Evolutionary conservation across 2,329 filamentous ascomycete species (phyloP).

Genomic region (Ophiostoma perfectum): DNA sequence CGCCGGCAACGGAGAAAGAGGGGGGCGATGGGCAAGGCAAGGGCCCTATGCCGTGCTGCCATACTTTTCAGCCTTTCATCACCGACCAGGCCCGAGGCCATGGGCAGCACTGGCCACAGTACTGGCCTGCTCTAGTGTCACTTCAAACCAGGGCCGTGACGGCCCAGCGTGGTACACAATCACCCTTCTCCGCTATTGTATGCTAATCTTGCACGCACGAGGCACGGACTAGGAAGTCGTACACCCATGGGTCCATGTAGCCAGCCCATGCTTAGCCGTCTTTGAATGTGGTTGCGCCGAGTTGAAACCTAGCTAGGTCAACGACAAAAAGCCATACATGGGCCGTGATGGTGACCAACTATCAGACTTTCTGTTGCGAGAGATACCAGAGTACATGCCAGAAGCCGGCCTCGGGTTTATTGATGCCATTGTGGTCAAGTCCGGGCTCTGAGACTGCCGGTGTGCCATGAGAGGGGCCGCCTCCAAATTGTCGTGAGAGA

Average conservation of each 20-base stretch:
- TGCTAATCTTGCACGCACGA: too few relatives aligned
- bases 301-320: not conserved
- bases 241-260: not conserved
- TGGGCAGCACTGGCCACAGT: not conserved
- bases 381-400: not conserved
- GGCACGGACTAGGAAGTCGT: not conserved
- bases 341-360: not conserved
- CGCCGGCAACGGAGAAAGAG: conserved; percentile 3
- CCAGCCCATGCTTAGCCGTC: not conserved
- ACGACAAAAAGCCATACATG: not conserved
- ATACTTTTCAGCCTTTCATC: not conserved
- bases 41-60: not conserved
- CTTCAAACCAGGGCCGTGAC: not conserved
- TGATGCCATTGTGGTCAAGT: not conserved
- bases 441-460: not conserved
- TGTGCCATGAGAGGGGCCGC: not conserved
- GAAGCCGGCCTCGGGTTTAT: not conserved
- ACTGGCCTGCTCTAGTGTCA: not conserved
- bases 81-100: not conserved
- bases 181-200: not conserved
- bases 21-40: not conserved
- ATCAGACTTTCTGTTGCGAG: not conserved
- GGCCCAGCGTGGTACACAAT: not conserved
- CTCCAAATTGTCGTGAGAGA: not conserved
- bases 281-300: not conserved